Evolutionary conservation across 208 protist species (phyloP), one percentile per base, ranked within the genome.

Genomic region (Trypanosoma avium): DNA sequence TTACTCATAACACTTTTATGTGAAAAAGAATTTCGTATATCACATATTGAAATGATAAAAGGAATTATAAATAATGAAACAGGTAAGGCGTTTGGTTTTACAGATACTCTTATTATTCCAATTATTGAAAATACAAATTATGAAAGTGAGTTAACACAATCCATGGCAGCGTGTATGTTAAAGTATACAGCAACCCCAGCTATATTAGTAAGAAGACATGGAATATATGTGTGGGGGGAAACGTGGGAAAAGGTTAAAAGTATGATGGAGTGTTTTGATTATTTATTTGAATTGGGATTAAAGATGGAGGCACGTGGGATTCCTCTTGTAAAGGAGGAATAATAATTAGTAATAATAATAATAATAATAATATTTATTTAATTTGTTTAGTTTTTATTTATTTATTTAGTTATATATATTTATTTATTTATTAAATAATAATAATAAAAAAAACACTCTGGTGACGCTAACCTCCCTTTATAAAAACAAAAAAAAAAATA

Each of bases 21-120:
- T 70, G 84, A 86, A 27, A 90, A 83, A 24, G 95, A 98, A 75
- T 98, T 98, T 70, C 71, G 87, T 47, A 97, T 97, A 54, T 97
- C 92, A 13, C 86, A 98, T 70, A 67, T 96, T 46, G 95, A 99
- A 68, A 98, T 98, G 96, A 97, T 98, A 59, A 99, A 98, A 75
- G 86, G 91, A 36, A 88, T 97, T 50, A 24, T 19, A 22, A 74
- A 81, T 48, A 69, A 71, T 40, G 67, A 54, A n/a, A 86, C 64
- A 3, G 77, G 81, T 48, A 87, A 82, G 24, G 81, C 81, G 21
- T 64, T 89, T 19, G 67, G 82, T 49, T 97, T 92, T 60, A 79
- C 90, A 43, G 86, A 97, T 67, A 82, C 75, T n/a, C 79, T 98
- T 26, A 81, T 97, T 9, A 79, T 98, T 12, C 96, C 97, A 21